Conservation (phyloP, 495 filamentous ascomycete species). For the Xanthoparmelia taractica region DNA sequence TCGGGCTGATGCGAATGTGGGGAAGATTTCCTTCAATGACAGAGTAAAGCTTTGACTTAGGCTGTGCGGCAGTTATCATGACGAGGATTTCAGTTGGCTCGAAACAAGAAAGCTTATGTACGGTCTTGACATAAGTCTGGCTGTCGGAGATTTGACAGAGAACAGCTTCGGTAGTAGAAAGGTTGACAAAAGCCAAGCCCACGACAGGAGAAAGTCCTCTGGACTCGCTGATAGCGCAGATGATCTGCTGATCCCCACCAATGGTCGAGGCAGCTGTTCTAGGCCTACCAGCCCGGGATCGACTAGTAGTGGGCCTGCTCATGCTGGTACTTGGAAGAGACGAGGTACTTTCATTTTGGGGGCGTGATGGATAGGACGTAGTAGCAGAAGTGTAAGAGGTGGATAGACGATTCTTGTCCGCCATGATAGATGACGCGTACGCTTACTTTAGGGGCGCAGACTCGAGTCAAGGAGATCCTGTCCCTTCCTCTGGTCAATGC, state of each 20-base stretch:
- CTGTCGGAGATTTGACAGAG: constrained; percentile 86
- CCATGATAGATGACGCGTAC: constrained; percentile 19
- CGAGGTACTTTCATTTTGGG: constrained; percentile 22
- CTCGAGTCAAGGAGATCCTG: too few species aligned
- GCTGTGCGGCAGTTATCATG: constrained; percentile 57
- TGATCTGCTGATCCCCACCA: constrained; percentile 59
- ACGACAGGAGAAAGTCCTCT: constrained; percentile 79
- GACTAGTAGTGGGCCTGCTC: constrained; percentile 39
- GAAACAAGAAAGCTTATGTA: constrained; percentile 74
- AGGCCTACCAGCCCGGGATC: constrained; percentile 49
- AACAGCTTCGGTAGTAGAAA: constrained; percentile 72
- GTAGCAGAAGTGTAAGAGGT: constrained; percentile 33
- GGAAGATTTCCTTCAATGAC: constrained; percentile 62
- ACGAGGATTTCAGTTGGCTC: constrained; percentile 70
- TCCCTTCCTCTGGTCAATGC: too few species aligned
- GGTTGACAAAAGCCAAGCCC: constrained; percentile 81
- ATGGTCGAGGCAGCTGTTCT: constrained; percentile 58
- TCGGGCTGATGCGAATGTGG: constrained; percentile 53
- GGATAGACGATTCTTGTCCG: constrained; percentile 24
- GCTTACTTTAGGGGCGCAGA: not conserved
- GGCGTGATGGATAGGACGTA: constrained; percentile 31
- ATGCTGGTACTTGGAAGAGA: constrained; percentile 29
- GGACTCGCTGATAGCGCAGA: constrained; percentile 89
- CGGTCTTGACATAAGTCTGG: constrained; percentile 75
- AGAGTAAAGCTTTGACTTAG: constrained; percentile 66